These are phyloP conservation scores for Solanum chacoense DNA, from an alignment of 305 asterid species.

Conservation along the genomic window DNA sequence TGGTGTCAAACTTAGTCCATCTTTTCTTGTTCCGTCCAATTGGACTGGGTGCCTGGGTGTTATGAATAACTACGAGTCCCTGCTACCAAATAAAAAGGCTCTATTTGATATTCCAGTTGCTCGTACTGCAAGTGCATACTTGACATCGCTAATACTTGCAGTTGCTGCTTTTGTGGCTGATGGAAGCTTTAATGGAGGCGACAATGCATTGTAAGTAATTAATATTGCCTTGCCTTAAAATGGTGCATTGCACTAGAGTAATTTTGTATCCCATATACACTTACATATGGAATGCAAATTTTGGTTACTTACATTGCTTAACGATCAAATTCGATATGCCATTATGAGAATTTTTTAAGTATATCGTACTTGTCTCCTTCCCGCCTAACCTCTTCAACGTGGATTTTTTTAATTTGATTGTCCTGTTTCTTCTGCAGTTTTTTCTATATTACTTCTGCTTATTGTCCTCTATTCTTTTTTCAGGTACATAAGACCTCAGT, in stretches of 20 bases:
- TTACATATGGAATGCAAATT: not conserved
- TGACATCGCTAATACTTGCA: conserved; percentile 58
- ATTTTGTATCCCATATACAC: not conserved
- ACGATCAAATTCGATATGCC: not conserved
- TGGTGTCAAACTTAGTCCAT: conserved; percentile 82
- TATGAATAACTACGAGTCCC: conserved; percentile 70
- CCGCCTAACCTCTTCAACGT: not conserved
- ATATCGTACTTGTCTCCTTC: not conserved
- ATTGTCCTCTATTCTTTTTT: conserved; percentile 1
- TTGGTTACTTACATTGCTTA: not conserved
- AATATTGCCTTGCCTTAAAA: not conserved
- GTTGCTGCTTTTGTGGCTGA: conserved; percentile 64
- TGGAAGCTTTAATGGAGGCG: conserved; percentile 86
- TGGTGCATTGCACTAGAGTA: not conserved
- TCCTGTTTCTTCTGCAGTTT: not conserved
- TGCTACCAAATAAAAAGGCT: conserved; percentile 77
- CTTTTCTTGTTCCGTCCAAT: conserved; percentile 75
- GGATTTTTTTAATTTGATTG: not conserved
- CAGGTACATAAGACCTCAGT: conserved; percentile 91
- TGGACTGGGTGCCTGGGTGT: conserved; percentile 95
- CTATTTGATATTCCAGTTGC: conserved; percentile 83
- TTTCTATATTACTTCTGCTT: not conserved
- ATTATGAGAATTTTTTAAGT: not conserved
- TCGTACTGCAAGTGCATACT: conserved; percentile 72
- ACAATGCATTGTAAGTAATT: conserved; percentile 68